Evolutionary conservation across 2,329 filamentous ascomycete species (phyloP).

Genomic region (Colletotrichum somersetense): DNA sequence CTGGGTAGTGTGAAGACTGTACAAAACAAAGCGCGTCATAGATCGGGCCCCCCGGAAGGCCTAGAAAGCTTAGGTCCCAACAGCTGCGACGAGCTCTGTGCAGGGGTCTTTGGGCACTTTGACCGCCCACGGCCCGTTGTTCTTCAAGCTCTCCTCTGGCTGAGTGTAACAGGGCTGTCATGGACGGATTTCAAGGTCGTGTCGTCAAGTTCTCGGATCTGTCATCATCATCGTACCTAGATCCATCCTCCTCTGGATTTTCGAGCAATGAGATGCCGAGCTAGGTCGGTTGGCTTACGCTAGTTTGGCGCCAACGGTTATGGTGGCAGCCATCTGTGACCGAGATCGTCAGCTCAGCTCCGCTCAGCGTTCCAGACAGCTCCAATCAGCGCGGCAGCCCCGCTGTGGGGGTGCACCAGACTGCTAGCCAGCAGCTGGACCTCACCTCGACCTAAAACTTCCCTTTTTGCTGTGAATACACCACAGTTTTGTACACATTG

Average conservation of each 20-base stretch:
- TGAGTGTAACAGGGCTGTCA: background rate
- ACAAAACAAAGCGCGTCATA: slow-evolving; percentile 40
- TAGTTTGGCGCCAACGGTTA: slow-evolving; percentile 2
- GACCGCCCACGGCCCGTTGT: slow-evolving; percentile 23
- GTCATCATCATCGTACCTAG: background rate
- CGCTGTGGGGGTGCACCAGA: slow-evolving; percentile 35
- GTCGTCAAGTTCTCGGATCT: background rate
- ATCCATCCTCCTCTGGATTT: background rate
- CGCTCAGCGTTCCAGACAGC: slow-evolving; percentile 20
- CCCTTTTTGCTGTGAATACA: background rate
- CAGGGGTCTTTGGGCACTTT: slow-evolving; percentile 28
- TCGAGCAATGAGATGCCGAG: slow-evolving; percentile 1
- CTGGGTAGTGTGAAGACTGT: slow-evolving; percentile 11
- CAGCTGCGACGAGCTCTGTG: background rate
- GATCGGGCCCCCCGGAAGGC: background rate
- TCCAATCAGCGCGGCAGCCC: slow-evolving; percentile 30
- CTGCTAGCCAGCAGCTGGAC: slow-evolving; percentile 15
- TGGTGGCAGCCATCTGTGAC: slow-evolving; percentile 8
- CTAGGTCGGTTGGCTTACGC: background rate
- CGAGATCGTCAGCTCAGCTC: slow-evolving; percentile 13
- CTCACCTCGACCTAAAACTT: slow-evolving; percentile 31
- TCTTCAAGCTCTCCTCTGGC: too few relatives aligned
- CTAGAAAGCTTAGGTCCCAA: slow-evolving; percentile 11
- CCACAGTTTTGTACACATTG: background rate
- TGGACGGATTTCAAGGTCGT: background rate